Evolutionary conservation across 2,329 filamentous ascomycete species (phyloP), one percentile per base, ranked within the genome.

Genomic region (Aureobasidium lini): DNA sequence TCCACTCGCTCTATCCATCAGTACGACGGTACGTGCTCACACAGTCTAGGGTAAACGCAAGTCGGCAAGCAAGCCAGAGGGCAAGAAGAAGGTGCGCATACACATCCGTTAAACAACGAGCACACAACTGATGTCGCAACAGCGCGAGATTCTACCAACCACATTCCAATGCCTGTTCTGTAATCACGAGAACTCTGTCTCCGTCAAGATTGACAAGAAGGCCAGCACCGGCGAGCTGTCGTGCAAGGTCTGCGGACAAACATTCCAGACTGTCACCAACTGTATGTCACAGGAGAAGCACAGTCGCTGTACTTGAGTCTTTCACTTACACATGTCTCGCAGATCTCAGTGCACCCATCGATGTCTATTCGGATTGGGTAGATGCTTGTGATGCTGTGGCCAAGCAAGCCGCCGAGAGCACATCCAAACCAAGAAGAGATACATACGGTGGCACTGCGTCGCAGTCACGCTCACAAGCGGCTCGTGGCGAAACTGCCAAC

Each of bases 351-450:
- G 89, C 89, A 13, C 84, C 90, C 0, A 91, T 99, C 48, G 94
- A 99, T 71, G 93, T 99, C 7, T 99, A 99, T 71, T 89, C 90
- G 36, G 94, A 97, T 73, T 99, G 94, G 94, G 90, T 99, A 64
- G 94, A 99, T 75, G 94, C 94, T n/a, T 89, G 86, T 70, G 87
- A 90, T 69, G 80, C 83, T 6, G 86, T 89, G 52, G 85, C 85
- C 15, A 86, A 88, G 68, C 79, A 77, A 16, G 75, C 72, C 13
- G 73, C 70, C 23, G 68, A 66, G 16, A 69, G 61, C 32, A 62
- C 62, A 37, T 62, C 60, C 44, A 49, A 54, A 50, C 42, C 48
- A 62, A 32, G 58, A 46, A 44, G 44, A 43, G 56, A 57, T 57
- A 29, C 39, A 29, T 58, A 61, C 49, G 62, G 29, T 28, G 57